Evolutionary conservation across 495 filamentous ascomycete genomes (phyloP).

Genomic region (Schizothecium vesticola): DNA sequence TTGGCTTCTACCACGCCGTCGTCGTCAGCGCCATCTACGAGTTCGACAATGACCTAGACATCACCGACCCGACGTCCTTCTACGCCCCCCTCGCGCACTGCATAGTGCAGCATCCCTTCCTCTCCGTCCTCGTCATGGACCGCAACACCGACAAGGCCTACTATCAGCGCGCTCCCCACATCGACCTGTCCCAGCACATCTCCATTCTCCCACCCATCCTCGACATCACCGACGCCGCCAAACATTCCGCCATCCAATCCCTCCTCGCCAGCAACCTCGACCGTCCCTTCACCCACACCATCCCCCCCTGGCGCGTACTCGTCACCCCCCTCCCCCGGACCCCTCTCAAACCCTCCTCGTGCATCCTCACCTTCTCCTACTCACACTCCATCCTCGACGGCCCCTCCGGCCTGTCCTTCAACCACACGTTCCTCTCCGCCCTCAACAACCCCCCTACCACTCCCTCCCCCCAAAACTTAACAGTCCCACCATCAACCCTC

Average conservation of each 20-base stretch:
- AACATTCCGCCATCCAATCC: background rate
- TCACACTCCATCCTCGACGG: slow-evolving; percentile 16
- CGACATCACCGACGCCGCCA: background rate
- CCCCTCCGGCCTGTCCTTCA: slow-evolving; percentile 11
- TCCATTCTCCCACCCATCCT: background rate
- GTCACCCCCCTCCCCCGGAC: slow-evolving; percentile 1
- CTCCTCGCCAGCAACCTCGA: slow-evolving; percentile 4
- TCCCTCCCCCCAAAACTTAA: background rate
- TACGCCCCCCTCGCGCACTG: slow-evolving; percentile 4
- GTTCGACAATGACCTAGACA: background rate
- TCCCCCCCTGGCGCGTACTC: slow-evolving; percentile 15
- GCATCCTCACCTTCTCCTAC: slow-evolving; percentile 12
- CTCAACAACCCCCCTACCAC: background rate
- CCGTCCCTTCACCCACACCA: slow-evolving; percentile 4
- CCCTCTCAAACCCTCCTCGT: background rate
- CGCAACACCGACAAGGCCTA: slow-evolving; percentile 17
- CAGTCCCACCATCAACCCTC: background rate
- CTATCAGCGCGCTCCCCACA: slow-evolving; percentile 6
- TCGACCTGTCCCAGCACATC: slow-evolving; percentile 16
- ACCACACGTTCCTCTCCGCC: slow-evolving; percentile 9
- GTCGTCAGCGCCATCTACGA: slow-evolving; percentile 14
- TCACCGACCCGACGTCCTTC: background rate
- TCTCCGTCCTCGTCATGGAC: slow-evolving; percentile 11
- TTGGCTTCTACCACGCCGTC: slow-evolving; percentile 14
- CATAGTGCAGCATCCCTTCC: slow-evolving; percentile 12